A percentile compares a stretch with the other conserved stretches of the same genome.
Conservation (phyloP, 1,139 yeast genomes). For the Sugiyamaella sp. region DNA sequence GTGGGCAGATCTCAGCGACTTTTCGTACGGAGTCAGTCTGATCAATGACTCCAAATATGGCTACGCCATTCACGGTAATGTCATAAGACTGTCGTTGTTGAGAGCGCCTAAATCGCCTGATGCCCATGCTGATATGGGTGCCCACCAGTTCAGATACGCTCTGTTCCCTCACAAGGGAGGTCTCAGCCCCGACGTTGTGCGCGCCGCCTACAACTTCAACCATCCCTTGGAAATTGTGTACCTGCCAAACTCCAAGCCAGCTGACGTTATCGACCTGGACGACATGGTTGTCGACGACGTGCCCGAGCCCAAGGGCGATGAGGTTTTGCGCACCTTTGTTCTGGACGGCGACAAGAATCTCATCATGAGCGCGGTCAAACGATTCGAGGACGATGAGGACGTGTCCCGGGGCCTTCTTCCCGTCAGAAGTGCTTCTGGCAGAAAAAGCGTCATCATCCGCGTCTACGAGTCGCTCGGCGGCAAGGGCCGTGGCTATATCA, state of each 20-base stretch:
- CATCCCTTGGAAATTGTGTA: constrained; percentile 47
- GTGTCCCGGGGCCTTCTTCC: constrained; percentile 46
- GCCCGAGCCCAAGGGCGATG: constrained; percentile 23
- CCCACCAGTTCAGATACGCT: constrained; percentile 81
- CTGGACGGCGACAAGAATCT: constrained; percentile 57
- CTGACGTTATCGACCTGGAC: constrained; percentile 11
- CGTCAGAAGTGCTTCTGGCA: constrained; percentile 51
- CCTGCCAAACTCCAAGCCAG: constrained; percentile 25
- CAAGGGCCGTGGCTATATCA: constrained; percentile 54
- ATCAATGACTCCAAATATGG: constrained; percentile 89
- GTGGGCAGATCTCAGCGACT: constrained; percentile 89
- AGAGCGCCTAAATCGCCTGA: constrained; percentile 92
- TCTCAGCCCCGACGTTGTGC: constrained; percentile 64
- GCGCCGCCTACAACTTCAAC: constrained; percentile 79
- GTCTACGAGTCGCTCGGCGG: constrained; percentile 91
- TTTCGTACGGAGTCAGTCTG: constrained; percentile 83
- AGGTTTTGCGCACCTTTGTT: constrained; percentile 36
- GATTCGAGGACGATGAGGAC: constrained; percentile 82
- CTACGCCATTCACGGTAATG: constrained; percentile 85
- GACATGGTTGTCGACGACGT: constrained; percentile 20
- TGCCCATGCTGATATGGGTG: constrained; percentile 91
- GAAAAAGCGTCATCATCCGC: constrained; percentile 58
- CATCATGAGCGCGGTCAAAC: constrained; percentile 75
- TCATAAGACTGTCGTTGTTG: constrained; percentile 78
- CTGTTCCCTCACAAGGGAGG: constrained; percentile 78